Evolutionary conservation across 495 filamentous ascomycete genomes (phyloP).

Genomic region (Aspergillus steynii): DNA sequence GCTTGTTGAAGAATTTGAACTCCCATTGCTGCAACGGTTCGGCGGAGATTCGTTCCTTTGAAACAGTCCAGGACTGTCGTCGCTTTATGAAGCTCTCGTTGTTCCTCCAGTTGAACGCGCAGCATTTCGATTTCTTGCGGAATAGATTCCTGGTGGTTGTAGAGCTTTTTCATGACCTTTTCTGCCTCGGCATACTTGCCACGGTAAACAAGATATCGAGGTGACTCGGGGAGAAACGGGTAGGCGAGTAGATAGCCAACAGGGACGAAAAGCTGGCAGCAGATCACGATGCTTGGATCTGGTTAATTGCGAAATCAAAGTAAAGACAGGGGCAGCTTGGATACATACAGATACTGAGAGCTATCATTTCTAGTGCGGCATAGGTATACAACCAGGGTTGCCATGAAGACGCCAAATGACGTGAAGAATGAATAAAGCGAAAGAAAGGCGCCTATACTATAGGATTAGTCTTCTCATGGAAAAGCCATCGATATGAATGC

Average conservation of each 20-base stretch:
- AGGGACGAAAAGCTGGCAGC: constrained; percentile 39
- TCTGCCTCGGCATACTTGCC: constrained; percentile 48
- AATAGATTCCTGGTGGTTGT: not conserved
- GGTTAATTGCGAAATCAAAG: constrained; percentile 2
- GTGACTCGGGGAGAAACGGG: constrained; percentile 62
- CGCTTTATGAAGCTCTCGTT: constrained; percentile 32
- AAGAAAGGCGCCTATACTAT: not conserved
- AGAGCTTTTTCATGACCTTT: not conserved
- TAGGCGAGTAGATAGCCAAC: constrained; percentile 47
- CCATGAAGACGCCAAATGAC: constrained; percentile 2
- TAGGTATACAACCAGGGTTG: constrained; percentile 10
- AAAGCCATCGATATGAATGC: constrained; percentile 7
- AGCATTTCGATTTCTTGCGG: constrained; percentile 39
- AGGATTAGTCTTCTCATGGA: too few species aligned
- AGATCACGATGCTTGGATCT: constrained; percentile 11
- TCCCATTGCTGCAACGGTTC: constrained; percentile 51
- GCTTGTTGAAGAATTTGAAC: constrained; percentile 57
- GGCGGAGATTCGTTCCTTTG: constrained; percentile 48
- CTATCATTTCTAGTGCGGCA: not conserved
- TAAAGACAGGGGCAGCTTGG: too few species aligned
- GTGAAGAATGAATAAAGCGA: constrained; percentile 8
- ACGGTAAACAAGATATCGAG: constrained; percentile 56
- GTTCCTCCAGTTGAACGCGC: constrained; percentile 47
- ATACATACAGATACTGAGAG: constrained; percentile 1
- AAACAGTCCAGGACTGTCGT: constrained; percentile 50